Conservation (phyloP, 768 basidiomycete genomes). For the Nidularia sp. region DNA sequence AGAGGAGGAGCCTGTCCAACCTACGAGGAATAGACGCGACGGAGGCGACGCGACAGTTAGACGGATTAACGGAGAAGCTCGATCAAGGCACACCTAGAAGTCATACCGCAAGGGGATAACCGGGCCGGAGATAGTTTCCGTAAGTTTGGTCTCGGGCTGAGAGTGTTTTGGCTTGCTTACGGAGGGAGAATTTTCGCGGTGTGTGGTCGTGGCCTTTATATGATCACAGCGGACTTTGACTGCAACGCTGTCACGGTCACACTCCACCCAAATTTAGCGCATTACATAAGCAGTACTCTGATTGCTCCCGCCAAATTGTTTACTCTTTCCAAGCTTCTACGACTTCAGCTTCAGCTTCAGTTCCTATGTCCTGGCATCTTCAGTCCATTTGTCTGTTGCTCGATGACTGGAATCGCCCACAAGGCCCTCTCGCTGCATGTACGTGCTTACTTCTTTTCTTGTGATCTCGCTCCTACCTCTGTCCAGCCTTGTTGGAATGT, state of each 20-base stretch:
- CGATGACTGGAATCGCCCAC: too few species aligned
- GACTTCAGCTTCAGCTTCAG: too few species aligned
- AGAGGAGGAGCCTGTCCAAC: slow-evolving; percentile 93
- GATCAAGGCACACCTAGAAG: slow-evolving; percentile 54
- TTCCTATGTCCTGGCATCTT: too few species aligned
- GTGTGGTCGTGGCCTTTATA: background rate
- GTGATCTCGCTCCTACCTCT: too few species aligned
- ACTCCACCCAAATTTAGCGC: too few species aligned
- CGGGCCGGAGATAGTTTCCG: slow-evolving; percentile 41
- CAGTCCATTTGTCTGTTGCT: too few species aligned
- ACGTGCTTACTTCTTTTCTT: too few species aligned
- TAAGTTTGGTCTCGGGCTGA: slow-evolving; percentile 18
- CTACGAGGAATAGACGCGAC: slow-evolving; percentile 35
- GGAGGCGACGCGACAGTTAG: background rate
- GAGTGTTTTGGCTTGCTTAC: slow-evolving; percentile 43
- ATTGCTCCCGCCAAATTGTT: too few species aligned
- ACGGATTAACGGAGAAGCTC: background rate
- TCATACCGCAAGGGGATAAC: slow-evolving; percentile 61
- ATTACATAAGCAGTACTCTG: too few species aligned
- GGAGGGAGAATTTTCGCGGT: slow-evolving; percentile 35
- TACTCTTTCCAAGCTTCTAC: too few species aligned
- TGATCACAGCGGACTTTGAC: background rate
- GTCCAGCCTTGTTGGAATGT: too few species aligned
- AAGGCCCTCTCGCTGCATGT: too few species aligned
- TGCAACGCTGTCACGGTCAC: background rate